Evolutionary conservation across 345 rosid genomes (phyloP), one percentile per base, ranked within the genome.

Genomic region (Geranium rotundifolium): DNA sequence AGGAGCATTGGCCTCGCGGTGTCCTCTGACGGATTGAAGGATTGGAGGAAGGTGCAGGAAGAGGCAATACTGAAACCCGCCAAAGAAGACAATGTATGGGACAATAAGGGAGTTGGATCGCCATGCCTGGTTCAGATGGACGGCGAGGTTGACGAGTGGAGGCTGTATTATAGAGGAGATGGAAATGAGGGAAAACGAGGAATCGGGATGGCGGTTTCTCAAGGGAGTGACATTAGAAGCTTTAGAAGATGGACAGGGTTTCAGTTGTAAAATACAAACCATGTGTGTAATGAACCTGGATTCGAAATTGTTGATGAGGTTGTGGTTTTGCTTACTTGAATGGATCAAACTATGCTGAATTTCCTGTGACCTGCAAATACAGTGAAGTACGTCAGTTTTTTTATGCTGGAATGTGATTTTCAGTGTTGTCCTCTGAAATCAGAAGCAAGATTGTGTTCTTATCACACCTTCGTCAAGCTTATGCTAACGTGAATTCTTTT

Each of bases 81-180:
- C 0, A 75, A 70, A 4, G 65, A 58, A 27, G 37, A 39, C 4
- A 67, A 74, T 31, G 77, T 66, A 12, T 79, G 86, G 81, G 83
- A 82, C 56, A 49, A 60, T 17, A 59, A 49, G 0, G 81, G 78
- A 50, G 75, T 77, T 17, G 78, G 80, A 17, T 72, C 64, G 14
- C 82, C 83, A 5, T 82, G 71, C 65, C 56, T 82, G 68, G 73
- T 77, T 60, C 80, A 69, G 39, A 56, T 79, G 78, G 81, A 71
- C 10, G 73, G 77, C 10, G 77, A 65, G 49, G 69, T 19, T 15
- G 68, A 70, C 46, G 75, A 75, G 27, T 77, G 83, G 86, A 70
- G 81, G 57, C 34, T 79, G 72, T 79, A 77, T n/a, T 82, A 75
- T n/a, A 64, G 65, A 41, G 83, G 83, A 17, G 46, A 72, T 19